Conservation (phyloP, 2,329 filamentous ascomycete species). For the Aspergillus ochraceus region DNA sequence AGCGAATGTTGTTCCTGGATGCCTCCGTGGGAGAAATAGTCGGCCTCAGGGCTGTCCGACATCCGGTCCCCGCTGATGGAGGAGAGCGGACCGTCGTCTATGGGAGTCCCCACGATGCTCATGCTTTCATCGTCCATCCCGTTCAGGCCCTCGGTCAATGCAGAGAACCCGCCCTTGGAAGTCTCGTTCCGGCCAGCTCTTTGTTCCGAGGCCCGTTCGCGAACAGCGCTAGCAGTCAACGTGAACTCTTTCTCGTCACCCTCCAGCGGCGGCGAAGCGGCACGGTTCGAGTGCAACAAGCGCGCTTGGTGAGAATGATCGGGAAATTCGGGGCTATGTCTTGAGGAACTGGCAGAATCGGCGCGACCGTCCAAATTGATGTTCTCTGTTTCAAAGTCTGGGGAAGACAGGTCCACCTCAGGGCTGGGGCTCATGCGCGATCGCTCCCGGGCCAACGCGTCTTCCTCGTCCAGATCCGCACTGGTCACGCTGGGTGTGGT, state of each 20-base stretch:
- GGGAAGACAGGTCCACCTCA: slow-evolving; percentile 85
- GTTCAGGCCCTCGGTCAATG: slow-evolving; percentile 47
- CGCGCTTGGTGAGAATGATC: slow-evolving; percentile 59
- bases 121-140: slow-evolving; percentile 29
- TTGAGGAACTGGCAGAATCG: slow-evolving; percentile 59
- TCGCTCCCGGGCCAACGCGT: slow-evolving; percentile 56
- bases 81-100: slow-evolving; percentile 34
- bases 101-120: slow-evolving; percentile 30
- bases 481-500: slow-evolving; percentile 83
- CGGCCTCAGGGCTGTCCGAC: slow-evolving; percentile 32
- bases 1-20: slow-evolving; percentile 21
- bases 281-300: slow-evolving; percentile 62
- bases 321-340: slow-evolving; percentile 50
- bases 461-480: slow-evolving; percentile 71
- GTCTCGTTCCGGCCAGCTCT: slow-evolving; percentile 28
- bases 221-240: slow-evolving; percentile 85
- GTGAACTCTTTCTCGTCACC: slow-evolving; percentile 97
- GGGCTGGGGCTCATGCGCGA: slow-evolving; percentile 81
- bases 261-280: slow-evolving; percentile 85
- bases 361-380: slow-evolving; percentile 55
- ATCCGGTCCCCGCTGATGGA: slow-evolving; percentile 29
- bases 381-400: slow-evolving; percentile 76
- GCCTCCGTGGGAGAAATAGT: slow-evolving; percentile 36
- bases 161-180: slow-evolving; percentile 31
- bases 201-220: slow-evolving; percentile 51